phyloP scores from a whole-genome alignment of 2,329 filamentous ascomycete species.

The Colletotrichum truncatum region DNA sequence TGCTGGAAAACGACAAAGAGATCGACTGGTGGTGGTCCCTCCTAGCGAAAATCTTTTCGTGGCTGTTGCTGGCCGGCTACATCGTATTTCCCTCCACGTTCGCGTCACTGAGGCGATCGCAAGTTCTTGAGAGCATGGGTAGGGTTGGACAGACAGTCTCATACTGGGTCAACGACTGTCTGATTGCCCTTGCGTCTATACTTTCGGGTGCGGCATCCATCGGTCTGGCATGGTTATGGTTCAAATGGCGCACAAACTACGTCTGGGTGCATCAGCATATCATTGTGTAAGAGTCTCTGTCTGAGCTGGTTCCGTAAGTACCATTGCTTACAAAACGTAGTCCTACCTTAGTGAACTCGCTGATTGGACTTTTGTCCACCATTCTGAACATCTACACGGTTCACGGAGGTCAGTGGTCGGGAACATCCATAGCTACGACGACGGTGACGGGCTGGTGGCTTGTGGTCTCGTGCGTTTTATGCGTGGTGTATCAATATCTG shows the following conservation, averaged over 20 bases:
- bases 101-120: neutral
- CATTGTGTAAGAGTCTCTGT: neutral
- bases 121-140: conserved; percentile 1
- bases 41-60: neutral
- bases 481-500: neutral
- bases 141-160: neutral
- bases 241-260: neutral
- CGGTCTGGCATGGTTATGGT: conserved; percentile 5
- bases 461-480: neutral
- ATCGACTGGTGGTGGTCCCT: conserved; percentile 1
- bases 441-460: conserved; percentile 1
- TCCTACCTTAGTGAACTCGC: neutral
- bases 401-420: neutral
- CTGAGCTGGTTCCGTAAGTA: neutral
- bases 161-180: neutral
- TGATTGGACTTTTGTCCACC: conserved; percentile 2
- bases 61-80: neutral
- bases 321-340: neutral
- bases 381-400: conserved; percentile 12
- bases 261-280: conserved; percentile 2
- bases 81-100: conserved; percentile 2
- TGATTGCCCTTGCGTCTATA: neutral
- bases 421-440: neutral
- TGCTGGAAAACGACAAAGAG: neutral
- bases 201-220: neutral